Evolutionary conservation across 805 yeast species (phyloP), one percentile per base, ranked within the genome.

Genomic region (Cyberlindnera mycetangii): DNA sequence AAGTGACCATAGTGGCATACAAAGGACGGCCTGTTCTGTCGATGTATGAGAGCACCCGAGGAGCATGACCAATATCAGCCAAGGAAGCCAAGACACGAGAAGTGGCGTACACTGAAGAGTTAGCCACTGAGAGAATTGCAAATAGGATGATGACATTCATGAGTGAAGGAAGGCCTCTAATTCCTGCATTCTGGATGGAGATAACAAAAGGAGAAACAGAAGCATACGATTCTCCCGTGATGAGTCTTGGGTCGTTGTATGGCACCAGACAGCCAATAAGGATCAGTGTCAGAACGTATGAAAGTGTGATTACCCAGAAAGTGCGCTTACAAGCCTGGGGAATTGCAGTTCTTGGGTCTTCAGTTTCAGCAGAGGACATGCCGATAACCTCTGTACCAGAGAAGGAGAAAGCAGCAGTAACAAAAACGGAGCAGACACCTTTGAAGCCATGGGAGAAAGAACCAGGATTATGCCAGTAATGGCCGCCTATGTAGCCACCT

Each of bases 291-390:
- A 74, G 64, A 59, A 86, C 68, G 66, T 86, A 85, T 56, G 85
- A 84, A 52, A 83, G 62, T 19, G 81, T 67, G 42, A 85, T 80
- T 63, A 89, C 74, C 89, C 90, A 84, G 66, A 86, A 83, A 7
- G 85, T 87, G 66, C 85, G 88, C 64, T 84, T 85, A 47, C 83
- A 76, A 37, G 93, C 93, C 36, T 73, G 71, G 33, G 93, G 92
- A 44, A 85, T 71, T 1, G 84, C 65, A 45, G 69, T 70, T 53
- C 82, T 69, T 34, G 93, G 90, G 61, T 84, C 76, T 31, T 65
- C 75, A 18, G 88, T 73, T 64, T 86, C 93, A 5, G 90, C 88
- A 27, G 89, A 85, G 12, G 89, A 84, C 38, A 85, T 71, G 38
- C 88, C 89, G 34, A 76, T 75, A 55, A 84, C 69, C 63, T 85